phyloP scores from a whole-genome alignment of 768 basidiomycete genomes.

The Pulveroboletus sp. region DNA sequence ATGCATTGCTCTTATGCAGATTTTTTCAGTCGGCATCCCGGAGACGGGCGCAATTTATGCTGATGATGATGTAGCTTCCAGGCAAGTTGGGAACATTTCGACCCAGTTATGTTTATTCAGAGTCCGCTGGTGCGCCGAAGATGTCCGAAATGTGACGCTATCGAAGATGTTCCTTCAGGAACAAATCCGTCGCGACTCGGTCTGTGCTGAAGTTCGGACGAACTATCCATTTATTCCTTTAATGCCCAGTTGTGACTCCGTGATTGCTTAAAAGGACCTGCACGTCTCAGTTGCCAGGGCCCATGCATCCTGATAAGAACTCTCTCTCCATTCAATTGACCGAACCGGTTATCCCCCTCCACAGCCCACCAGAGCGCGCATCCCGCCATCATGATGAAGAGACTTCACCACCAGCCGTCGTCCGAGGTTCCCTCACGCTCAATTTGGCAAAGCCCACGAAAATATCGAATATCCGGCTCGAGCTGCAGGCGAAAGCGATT shows the following conservation, averaged over 20 bases:
- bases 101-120: not conserved
- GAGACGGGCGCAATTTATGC: too few species aligned
- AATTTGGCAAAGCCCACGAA: slow-evolving; percentile 71
- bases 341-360: slow-evolving; percentile 71
- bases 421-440: slow-evolving; percentile 64
- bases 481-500: slow-evolving; percentile 65
- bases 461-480: slow-evolving; percentile 81
- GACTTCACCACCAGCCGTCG: slow-evolving; percentile 53
- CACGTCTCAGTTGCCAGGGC: not conserved
- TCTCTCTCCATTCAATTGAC: slow-evolving; percentile 57
- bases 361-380: slow-evolving; percentile 37
- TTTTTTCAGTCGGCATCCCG: too few species aligned
- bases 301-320: slow-evolving; percentile 33
- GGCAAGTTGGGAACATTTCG: not conserved
- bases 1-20: too few species aligned
- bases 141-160: not conserved
- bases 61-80: too few species aligned
- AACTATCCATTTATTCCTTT: too few species aligned
- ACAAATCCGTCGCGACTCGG: slow-evolving; percentile 3
- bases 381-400: slow-evolving; percentile 23
- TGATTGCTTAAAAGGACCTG: slow-evolving; percentile 2
- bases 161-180: too few species aligned
- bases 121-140: not conserved
- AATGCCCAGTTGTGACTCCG: too few species aligned
- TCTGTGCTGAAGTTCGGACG: too few species aligned